Evolutionary conservation across 495 filamentous ascomycete genomes (phyloP), one percentile per base, ranked within the genome.

Genomic region (Penicillium pancosmium): DNA sequence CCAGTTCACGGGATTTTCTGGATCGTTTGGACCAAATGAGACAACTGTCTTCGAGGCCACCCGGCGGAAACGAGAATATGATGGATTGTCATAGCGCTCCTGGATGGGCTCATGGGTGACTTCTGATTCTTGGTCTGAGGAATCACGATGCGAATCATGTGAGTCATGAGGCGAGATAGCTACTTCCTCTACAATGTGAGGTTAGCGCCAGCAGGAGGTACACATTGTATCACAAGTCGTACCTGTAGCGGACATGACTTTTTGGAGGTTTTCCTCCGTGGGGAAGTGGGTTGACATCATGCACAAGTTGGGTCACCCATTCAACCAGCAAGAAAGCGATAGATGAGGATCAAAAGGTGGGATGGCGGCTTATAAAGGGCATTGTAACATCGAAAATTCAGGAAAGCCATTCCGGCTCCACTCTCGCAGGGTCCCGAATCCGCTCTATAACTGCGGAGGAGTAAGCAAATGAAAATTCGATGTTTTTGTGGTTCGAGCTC

Each of bases 1-100:
- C 65, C 87, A 90, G 63, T 90, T 90, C 56, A 85, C 73, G 3
- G 87, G 87, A 70, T 88, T 87, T n/a, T 79, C 69, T 1, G 85
- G 86, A 60, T 90, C 87, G 57, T 86, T 80, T 43, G 82, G 80
- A 9, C 77, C 77, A 43, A 73, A 73, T 0, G 69, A 65, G 0
- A 73, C 67, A n/a, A 73, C 50, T 66, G 68, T 73, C 49, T 72
- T 73, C 5, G 71, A 73, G n/a, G 69, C 69, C 15, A 73, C 59
- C 5, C 56, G 61, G 12, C 69, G 67, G 27, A 73, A 72, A 36
- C 68, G 66, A 56, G 64, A 62, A 41, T 63, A 60, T 33, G 69
- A 70, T 40, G 71, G 69, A 15, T 69, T 64, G 5, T 48, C 63
- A 65, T 70, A 72, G 5, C 69, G 60, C 55, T 70, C 61, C 21